Conservation (phyloP, 208 protist genomes). For the Acanthamoeba triangularis region DNA sequence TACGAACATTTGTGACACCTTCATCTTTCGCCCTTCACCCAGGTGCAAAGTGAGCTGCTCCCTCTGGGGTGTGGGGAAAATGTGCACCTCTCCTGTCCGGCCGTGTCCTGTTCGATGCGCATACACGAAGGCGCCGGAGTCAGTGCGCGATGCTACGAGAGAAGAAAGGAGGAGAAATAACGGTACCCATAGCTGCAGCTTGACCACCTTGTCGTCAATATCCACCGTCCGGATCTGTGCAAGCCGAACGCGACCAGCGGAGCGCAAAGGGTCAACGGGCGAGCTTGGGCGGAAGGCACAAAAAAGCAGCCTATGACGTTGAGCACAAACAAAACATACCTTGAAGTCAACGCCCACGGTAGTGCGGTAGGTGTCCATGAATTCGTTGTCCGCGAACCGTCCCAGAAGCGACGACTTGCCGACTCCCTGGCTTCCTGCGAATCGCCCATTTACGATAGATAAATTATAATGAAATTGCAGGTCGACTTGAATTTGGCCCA, state of each 20-base stretch:
- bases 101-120: constrained; percentile 1
- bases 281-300: neutral
- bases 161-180: neutral
- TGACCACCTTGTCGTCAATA: constrained; percentile 62
- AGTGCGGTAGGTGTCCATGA: constrained; percentile 57
- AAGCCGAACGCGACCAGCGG: neutral
- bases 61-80: neutral
- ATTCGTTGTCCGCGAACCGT: constrained; percentile 54
- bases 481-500: too few species aligned
- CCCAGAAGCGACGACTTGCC: constrained; percentile 58
- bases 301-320: neutral
- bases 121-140: neutral
- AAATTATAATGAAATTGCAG: neutral
- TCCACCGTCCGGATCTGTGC: constrained; percentile 40
- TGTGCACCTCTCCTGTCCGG: neutral
- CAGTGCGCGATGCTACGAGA: neutral
- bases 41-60: too few species aligned
- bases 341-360: constrained; percentile 62
- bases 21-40: too few species aligned
- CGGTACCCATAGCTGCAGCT: constrained; percentile 12
- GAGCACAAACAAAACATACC: neutral
- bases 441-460: neutral
- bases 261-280: neutral
- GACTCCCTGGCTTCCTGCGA: constrained; percentile 37
- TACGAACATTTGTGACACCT: neutral